Evolutionary conservation across 164 flowering plant species (phyloP), one percentile per base, ranked within the genome.

Genomic region (Dillenia suffruticosa): DNA sequence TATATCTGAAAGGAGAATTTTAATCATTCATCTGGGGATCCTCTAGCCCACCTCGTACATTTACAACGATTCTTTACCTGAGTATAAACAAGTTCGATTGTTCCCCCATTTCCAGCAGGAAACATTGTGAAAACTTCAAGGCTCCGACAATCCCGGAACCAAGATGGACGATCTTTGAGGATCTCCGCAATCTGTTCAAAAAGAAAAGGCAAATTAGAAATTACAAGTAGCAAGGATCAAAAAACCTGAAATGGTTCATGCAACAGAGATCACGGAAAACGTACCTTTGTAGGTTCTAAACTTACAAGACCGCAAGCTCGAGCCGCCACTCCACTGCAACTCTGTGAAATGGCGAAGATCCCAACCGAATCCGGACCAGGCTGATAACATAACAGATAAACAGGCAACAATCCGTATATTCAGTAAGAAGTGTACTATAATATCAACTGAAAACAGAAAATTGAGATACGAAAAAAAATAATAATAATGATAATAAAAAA

Each of bases 121-220:
- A 87, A 80, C 83, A 84, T 78, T 14, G 91, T 86, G 71, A 81
- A 83, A 62, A 93, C 85, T 71, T 93, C 95, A 57, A 84, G 88
- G 83, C 76, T 90, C 80, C 98, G 89, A 70, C 98, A 93, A 62
- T 93, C 97, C 50, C 92, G 94, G 75, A 86, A 93, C 98, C 98
- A 93, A 74, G 88, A 81, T 68, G 85, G 85, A 63, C 97, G 97
- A 81, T 90, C 98, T 82, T 90, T 93, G 43, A 93, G 89, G 78
- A 93, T 87, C 79, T 89, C 98, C 40, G 83, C 91, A 77, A 93
- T 87, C 98, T 93, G 78, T 63, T 45, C 68, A 68, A 24, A 44
- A 43, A 59, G 3, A 49, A 47, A 49, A 61, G 53, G 17, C 9
- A 24, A 52, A 57, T 26, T 45, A 47, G 16, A 11, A 24, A 32